A percentile compares a stretch with the other conserved stretches of the same genome.
These are phyloP conservation scores for Secale cereale DNA, from an alignment of 176 grass and related monocot genomes.

Conservation along the genomic window DNA sequence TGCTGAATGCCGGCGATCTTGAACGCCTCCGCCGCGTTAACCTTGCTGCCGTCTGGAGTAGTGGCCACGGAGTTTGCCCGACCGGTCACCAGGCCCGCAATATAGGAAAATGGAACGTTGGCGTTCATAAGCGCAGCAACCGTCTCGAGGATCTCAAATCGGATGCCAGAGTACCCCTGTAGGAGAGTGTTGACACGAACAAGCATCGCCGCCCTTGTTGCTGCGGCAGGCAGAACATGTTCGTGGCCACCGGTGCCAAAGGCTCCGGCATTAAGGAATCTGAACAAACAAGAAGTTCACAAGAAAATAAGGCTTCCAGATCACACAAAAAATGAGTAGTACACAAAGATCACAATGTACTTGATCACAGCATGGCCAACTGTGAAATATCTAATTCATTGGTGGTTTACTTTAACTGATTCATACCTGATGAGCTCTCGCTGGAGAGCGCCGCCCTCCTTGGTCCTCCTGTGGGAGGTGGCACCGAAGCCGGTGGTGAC, in stretches of 20 bases:
- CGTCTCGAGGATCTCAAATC: slow-evolving; percentile 85
- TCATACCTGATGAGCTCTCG: slow-evolving; percentile 63
- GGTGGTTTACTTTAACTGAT: too few species aligned
- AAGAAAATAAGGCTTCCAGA: too few species aligned
- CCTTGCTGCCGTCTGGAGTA: slow-evolving; percentile 21
- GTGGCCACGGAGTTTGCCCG: slow-evolving; percentile 49
- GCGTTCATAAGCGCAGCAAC: slow-evolving; percentile 67
- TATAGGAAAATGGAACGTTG: slow-evolving; percentile 75
- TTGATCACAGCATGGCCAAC: too few species aligned
- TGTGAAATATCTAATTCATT: too few species aligned
- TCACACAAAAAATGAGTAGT: too few species aligned
- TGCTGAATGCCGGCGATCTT: slow-evolving; percentile 46
- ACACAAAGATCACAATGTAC: too few species aligned
- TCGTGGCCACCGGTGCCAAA: not conserved
- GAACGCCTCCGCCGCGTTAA: slow-evolving; percentile 49
- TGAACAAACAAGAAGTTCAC: not conserved
- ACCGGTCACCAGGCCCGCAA: slow-evolving; percentile 67
- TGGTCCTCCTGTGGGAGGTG: slow-evolving; percentile 74
- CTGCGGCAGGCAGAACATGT: slow-evolving; percentile 36
- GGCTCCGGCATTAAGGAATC: not conserved
- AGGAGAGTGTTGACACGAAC: slow-evolving; percentile 89
- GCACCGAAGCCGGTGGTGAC: slow-evolving; percentile 91
- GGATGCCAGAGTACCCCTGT: slow-evolving; percentile 88
- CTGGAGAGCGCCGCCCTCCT: slow-evolving; percentile 75
- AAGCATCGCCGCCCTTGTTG: slow-evolving; percentile 75